Evolutionary conservation across 2,329 filamentous ascomycete genomes (phyloP), one percentile per base, ranked within the genome.

Genomic region (Epichloe sylvatica): DNA sequence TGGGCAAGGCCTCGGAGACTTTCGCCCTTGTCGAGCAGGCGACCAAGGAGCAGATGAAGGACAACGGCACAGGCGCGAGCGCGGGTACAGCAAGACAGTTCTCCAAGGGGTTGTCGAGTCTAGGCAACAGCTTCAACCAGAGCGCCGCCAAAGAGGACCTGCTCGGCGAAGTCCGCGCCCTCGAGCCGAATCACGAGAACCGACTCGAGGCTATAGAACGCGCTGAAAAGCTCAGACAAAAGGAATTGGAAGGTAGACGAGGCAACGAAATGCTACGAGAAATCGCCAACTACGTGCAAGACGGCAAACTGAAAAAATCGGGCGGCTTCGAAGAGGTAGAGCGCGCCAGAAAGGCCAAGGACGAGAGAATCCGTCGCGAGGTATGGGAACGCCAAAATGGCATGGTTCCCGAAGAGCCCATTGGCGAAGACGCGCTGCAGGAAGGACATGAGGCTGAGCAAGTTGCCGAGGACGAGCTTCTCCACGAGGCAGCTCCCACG

Each of bases 21-120:
- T 95, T 98, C 62, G 85, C 87, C 23, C 78, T 98, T 0, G 92
- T 98, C 15, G 92, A 98, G 67, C 86, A 97, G 68, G 92, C 92
- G 8, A 97, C 90, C n/a, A 95, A 94, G 69, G 89, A 97, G 68
- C 92, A 98, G 64, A 86, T 94, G 67, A 87, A 94, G 63, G 83
- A 84, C 52, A 77, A 71, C 45, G 77, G 78, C 46, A 76, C 77
- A 5, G 67, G 68, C 4, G 65, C 65, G 38, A 71, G 73, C 45
- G 69, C 70, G 11, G 71, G 69, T 43, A 73, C 73, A 5, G 78
- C 78, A 17, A 66, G 76, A 7, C 73, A 75, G 46, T 75, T 81
- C 55, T 76, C 76, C 47, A 73, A 71, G 56, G 76, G 76, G 1
- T 66, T 82, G 3, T 62, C 63, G 45, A 74, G 70, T 55, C 72